Conservation (phyloP, 78 protist species). For the Polysphondylium violaceum region DNA sequence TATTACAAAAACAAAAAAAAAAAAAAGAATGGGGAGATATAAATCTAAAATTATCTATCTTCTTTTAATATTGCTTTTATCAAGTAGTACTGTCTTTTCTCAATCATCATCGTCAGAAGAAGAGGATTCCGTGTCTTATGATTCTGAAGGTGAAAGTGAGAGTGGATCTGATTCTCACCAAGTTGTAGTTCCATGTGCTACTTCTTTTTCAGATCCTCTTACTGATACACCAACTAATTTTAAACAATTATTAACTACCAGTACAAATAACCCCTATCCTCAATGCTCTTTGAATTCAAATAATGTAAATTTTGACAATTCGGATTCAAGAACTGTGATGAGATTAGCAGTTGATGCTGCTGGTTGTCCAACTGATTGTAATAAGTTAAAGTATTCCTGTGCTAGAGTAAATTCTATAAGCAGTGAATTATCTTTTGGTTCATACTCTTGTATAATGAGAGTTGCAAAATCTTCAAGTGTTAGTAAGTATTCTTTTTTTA, state of each 20-base stretch:
- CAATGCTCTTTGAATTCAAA: background rate
- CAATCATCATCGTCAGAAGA: too few species aligned
- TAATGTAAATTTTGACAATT: background rate
- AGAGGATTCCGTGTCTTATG: too few species aligned
- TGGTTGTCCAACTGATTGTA: constrained; percentile 33
- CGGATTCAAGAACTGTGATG: background rate
- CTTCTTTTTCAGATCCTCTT: background rate
- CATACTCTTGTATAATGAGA: background rate
- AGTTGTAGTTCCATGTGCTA: too few species aligned
- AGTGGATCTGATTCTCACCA: too few species aligned
- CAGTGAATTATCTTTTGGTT: constrained; percentile 2
- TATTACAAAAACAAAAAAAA: too few species aligned
- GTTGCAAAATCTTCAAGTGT: background rate
- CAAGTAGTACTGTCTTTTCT: too few species aligned
- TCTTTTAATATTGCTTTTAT: too few species aligned
- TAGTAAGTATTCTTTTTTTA: constrained; percentile 23
- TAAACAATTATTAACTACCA: background rate
- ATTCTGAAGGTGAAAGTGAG: too few species aligned
- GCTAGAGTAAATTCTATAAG: background rate
- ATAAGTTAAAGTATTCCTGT: background rate
- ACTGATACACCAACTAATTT: constrained; percentile 4
- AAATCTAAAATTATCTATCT: too few species aligned
- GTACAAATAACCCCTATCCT: constrained; percentile 5
- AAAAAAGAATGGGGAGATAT: too few species aligned
- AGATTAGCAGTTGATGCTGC: background rate